Conservation (phyloP, 164 flowering plant species). For the Euptelea pleiosperma region DNA sequence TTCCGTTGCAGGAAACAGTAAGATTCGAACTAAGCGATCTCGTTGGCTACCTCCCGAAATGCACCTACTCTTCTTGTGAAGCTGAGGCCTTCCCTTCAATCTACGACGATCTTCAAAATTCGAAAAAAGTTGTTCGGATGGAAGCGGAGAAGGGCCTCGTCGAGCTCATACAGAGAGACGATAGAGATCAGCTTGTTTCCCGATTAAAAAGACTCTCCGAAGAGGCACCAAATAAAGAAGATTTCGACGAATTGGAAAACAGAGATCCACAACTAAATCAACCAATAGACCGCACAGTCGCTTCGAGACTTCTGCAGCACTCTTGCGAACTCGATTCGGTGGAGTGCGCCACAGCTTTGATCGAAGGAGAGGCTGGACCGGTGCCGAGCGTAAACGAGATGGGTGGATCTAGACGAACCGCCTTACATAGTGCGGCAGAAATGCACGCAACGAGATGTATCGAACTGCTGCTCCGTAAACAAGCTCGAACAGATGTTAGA, state of each 20-base stretch:
- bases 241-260: slow-evolving; percentile 10
- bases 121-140: slow-evolving; percentile 3
- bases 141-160: slow-evolving; percentile 12
- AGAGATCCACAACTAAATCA: not conserved
- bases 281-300: slow-evolving; percentile 9
- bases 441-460: slow-evolving; percentile 39
- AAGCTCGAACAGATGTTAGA: slow-evolving; percentile 46
- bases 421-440: slow-evolving; percentile 54
- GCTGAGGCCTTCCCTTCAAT: not conserved
- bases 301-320: slow-evolving; percentile 29
- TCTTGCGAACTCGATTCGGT: slow-evolving; percentile 45
- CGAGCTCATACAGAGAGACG: slow-evolving; percentile 23
- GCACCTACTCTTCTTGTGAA: not conserved
- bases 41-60: slow-evolving; percentile 7
- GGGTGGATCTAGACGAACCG: slow-evolving; percentile 29
- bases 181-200: slow-evolving; percentile 23
- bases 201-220: slow-evolving; percentile 10
- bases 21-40: not conserved
- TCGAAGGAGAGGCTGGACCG: slow-evolving; percentile 39
- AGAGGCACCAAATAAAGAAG: not conserved
- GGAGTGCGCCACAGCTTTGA: slow-evolving; percentile 38
- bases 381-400: slow-evolving; percentile 32
- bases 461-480: slow-evolving; percentile 35
- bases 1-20: slow-evolving; percentile 10
- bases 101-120: not conserved